Conservation (phyloP, 352 stramenopile species). For the Phytophthora cryptogea region DNA sequence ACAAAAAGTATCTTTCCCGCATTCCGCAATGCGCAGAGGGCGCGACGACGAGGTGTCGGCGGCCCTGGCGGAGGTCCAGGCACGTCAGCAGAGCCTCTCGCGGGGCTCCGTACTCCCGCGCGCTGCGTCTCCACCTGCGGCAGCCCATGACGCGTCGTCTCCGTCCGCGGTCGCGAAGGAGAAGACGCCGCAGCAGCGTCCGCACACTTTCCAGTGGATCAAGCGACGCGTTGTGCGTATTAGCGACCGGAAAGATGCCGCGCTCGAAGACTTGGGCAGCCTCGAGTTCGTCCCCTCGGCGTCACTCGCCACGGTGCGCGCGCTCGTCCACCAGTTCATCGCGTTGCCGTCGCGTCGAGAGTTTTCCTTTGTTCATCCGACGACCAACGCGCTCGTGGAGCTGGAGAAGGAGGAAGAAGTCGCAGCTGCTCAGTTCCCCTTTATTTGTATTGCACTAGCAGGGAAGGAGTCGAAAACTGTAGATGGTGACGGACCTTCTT, state of each 20-base stretch:
- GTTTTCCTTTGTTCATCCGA: conserved; percentile 26
- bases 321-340: conserved; percentile 22
- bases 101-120: conserved; percentile 13
- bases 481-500: no score
- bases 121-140: background rate
- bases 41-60: conserved; percentile 16
- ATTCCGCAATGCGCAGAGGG: conserved; percentile 13
- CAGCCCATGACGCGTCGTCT: background rate
- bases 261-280: conserved; percentile 17
- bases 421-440: background rate
- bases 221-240: conserved; percentile 19
- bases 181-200: background rate
- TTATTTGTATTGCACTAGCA: conserved; percentile 19
- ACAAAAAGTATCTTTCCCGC: conserved; percentile 8
- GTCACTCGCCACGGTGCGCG: conserved; percentile 13
- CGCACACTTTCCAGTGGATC: conserved; percentile 14
- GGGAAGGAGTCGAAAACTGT: background rate
- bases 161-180: background rate
- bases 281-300: conserved; percentile 21
- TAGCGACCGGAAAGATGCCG: conserved; percentile 1
- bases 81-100: conserved; percentile 20
- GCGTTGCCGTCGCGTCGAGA: conserved; percentile 12
- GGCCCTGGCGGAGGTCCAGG: conserved; percentile 24
- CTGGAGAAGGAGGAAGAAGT: conserved; percentile 8
- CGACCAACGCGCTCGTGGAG: conserved; percentile 12